Base-by-base conservation (phyloP, 805 yeast genomes). In the Maudiozyma barnettii region DNA sequence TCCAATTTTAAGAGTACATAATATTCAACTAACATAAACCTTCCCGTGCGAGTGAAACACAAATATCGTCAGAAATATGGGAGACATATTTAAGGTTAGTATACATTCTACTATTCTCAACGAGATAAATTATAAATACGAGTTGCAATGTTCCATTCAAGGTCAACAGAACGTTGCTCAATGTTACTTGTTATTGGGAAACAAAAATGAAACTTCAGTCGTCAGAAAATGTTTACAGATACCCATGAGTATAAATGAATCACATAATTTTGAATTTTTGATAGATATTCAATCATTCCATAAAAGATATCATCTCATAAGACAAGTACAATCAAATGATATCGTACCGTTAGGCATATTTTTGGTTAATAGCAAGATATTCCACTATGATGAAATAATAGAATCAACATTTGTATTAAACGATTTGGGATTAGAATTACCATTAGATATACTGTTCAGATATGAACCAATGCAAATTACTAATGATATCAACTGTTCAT, bases 101-200 rank as follows among this genome's bases (percentile, higher is more conserved):
- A 20, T 54, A 12, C 31, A 49, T 29, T 38, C 46, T 13, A 41
- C 49, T 13, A 47, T 52, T 1, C 31, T 59, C 1, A 41, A 47
- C 8, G 54, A 54, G 23, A 44, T 52, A 1, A 52, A 52, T 38
- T 50, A 48, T 41, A 33, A 40, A 5, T 49, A 52, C 31, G 57
- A 48, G 26, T 31, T 43, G 37, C 37, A 45, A 41, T n/a, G 16
- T 5, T 29, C 23, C 9, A 23, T 21, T 2, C 1, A 8, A n/a
- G 2, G 18, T 4, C 31, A 14, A n/a, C 19, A 18, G 5, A 48
- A 45, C 10, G 40, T 46, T 2, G 51, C 58, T 5, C 54, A 49
- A 38, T 54, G 57, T 36, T 47, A 45, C 30, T 16, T 54, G 9
- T 47, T 57, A 9, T 36, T 56, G 20, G 59, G 60, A 5, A 23